A percentile compares a stretch with the other conserved stretches of the same genome.
Evolutionary conservation across 2,329 filamentous ascomycete genomes (phyloP).

Genomic region (Apiospora kogelbergensis): DNA sequence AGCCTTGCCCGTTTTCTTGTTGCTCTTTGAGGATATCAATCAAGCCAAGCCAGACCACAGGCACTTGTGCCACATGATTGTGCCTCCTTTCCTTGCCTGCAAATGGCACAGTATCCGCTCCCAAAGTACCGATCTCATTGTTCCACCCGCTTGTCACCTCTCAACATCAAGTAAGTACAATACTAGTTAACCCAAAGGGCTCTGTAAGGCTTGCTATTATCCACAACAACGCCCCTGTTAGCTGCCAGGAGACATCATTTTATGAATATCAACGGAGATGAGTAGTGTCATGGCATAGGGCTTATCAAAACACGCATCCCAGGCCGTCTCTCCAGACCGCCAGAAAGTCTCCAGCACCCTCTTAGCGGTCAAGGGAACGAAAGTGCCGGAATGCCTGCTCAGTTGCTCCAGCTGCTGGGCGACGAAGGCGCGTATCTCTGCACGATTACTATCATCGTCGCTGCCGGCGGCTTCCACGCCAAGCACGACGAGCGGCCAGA

Average conservation of each 20-base stretch:
- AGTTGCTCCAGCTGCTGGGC: conserved; percentile 24
- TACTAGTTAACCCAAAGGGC: no score
- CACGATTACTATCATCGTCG: conserved; percentile 10
- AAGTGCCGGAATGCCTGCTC: conserved; percentile 27
- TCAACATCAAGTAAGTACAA: no score
- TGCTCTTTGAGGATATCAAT: neutral
- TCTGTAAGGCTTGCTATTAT: no score
- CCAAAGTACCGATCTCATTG: no score
- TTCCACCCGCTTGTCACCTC: no score
- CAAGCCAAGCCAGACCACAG: neutral
- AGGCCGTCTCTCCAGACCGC: conserved; percentile 29
- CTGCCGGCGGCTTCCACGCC: conserved; percentile 33
- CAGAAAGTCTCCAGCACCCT: conserved; percentile 34
- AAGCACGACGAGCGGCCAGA: conserved; percentile 38
- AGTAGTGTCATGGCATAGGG: conserved; percentile 22
- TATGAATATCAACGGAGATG: conserved; percentile 19
- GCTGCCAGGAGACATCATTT: neutral
- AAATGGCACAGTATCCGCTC: no score
- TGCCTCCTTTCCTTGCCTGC: neutral
- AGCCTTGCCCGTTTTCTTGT: neutral
- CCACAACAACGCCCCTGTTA: neutral
- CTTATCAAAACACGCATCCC: conserved; percentile 39
- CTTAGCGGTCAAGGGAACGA: conserved; percentile 31
- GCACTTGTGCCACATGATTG: neutral
- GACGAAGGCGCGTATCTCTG: conserved; percentile 28